A percentile compares a stretch with the other conserved stretches of the same genome.
phyloP scores from a whole-genome alignment of 83 land plant genomes.

The Thuja plicata region DNA sequence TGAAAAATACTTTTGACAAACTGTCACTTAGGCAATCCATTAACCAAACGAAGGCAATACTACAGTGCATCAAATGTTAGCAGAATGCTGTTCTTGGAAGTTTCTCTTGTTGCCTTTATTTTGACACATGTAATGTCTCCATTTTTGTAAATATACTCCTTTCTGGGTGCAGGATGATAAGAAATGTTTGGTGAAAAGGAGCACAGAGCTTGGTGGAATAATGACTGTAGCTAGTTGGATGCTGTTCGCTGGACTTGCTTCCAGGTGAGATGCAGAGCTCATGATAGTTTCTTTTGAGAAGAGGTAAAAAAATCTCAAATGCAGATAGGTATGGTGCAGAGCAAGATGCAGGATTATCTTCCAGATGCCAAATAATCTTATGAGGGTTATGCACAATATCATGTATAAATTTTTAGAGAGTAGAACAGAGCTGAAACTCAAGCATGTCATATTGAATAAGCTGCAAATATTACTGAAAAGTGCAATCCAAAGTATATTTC shows the following conservation, averaged over 20 bases:
- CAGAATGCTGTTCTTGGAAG: background rate
- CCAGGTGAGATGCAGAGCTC: constrained; percentile 9
- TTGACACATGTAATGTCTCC: background rate
- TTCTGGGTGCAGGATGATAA: constrained; percentile 1
- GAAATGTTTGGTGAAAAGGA: constrained; percentile 3
- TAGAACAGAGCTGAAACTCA: background rate
- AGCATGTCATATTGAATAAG: background rate
- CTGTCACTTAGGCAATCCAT: background rate
- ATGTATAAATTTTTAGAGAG: background rate
- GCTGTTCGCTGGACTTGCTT: constrained; percentile 6
- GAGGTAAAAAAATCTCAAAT: background rate
- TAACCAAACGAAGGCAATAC: background rate
- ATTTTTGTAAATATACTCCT: background rate
- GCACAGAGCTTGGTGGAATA: constrained; percentile 12
- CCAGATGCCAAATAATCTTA: background rate
- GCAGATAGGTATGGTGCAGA: background rate
- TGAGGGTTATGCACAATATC: background rate
- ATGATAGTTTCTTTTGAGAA: background rate
- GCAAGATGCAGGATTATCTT: background rate
- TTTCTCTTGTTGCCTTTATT: background rate
- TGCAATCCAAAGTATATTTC: background rate
- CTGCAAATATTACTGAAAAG: background rate
- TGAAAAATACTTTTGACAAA: background rate
- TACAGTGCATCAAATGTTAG: background rate
- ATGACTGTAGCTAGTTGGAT: constrained; percentile 12